A percentile compares a stretch with the other conserved stretches of the same genome.
Evolutionary conservation across 352 stramenopile genomes (phyloP).

Genomic region (Nothophytophthora sp.): DNA sequence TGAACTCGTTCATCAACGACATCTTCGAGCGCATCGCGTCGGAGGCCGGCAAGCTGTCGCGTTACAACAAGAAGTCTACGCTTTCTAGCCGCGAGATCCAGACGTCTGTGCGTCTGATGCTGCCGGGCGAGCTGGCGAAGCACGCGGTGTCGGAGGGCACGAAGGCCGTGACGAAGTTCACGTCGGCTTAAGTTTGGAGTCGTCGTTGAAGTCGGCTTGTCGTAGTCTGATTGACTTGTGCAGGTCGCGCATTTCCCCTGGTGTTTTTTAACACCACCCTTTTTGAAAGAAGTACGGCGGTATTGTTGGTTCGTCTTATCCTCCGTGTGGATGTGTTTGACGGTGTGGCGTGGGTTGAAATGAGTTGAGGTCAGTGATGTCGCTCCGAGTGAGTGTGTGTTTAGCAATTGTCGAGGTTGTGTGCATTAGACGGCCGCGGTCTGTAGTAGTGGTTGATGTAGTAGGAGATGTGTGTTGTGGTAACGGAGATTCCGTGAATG

Average conservation of each 20-base stretch:
- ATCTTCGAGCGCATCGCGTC: slow-evolving; percentile 98
- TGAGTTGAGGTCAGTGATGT: too few relatives aligned
- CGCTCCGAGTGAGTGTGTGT: too few relatives aligned
- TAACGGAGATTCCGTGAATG: too few relatives aligned
- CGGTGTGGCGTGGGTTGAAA: too few relatives aligned
- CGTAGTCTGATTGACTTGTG: not conserved
- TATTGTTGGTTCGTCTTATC: not conserved
- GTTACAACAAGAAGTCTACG: slow-evolving; percentile 99
- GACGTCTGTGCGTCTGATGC: slow-evolving; percentile 95
- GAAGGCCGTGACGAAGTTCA: slow-evolving; percentile 96
- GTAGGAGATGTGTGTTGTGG: too few relatives aligned
- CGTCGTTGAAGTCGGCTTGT: slow-evolving; percentile 1
- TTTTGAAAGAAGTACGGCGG: slow-evolving; percentile 15
- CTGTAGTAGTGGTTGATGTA: too few relatives aligned
- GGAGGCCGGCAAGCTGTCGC: slow-evolving; percentile 95
- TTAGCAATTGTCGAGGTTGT: too few relatives aligned
- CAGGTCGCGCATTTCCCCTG: slow-evolving; percentile 15
- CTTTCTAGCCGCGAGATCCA: slow-evolving; percentile 97
- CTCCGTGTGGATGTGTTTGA: too few relatives aligned
- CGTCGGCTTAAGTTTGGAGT: slow-evolving; percentile 88
- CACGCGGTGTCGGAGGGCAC: slow-evolving; percentile 97
- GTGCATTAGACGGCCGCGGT: too few relatives aligned
- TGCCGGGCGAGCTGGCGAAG: slow-evolving; percentile 97
- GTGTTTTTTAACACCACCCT: slow-evolving; percentile 59
- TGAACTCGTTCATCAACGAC: slow-evolving; percentile 99